Base-by-base conservation (phyloP, 345 rosid genomes). In the Citrus reticulata region DNA sequence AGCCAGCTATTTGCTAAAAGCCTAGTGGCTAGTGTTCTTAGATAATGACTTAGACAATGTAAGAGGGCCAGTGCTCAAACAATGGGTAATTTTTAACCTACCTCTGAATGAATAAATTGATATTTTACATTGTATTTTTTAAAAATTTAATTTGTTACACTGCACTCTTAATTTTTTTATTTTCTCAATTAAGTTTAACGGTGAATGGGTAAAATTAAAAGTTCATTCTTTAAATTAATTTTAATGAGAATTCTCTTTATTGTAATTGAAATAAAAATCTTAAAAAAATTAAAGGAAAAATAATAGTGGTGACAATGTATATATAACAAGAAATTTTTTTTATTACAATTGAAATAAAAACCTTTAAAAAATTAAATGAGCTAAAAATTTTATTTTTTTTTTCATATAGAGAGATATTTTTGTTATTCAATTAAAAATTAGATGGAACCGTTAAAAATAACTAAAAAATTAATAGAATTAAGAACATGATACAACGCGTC, bases 81-180 rank as follows among this genome's bases (percentile, higher is more conserved):
- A 30, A 3, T 32, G 34, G 34, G 4, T 3, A 0, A 32, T 32
- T 32, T 32, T 32, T 32, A 32, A 32, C 4, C 0, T 0, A 3
- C 0, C 4, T 0, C 0, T 4, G 0, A 32, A 32, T 4, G 0
- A 32, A 32, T 32, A 32, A 32, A 32, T 32, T 32, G 0, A 0
- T 0, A 32, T 32, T 32, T 32, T 32, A 4, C 0, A 3, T 0
- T 0, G 0, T 4, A 0, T 32, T 0, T 0, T 3, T 2, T 0
- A 32, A 32, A 32, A 3, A 3, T 32, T 32, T 32, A 0, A 32
- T 0, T 32, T 3, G 0, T 32, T 3, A 0, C 0, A 32, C 0
- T 0, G 34, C 0, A 0, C 0, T 0, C 0, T 0, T 4, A 32
- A 32, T 32, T 32, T 4, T 3, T 0, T 32, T 32, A 32, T 32